A percentile compares a stretch with the other conserved stretches of the same genome.
Evolutionary conservation across 371 early-diverging fungal species (phyloP).

Genomic region (Apophysomyces sp.): DNA sequence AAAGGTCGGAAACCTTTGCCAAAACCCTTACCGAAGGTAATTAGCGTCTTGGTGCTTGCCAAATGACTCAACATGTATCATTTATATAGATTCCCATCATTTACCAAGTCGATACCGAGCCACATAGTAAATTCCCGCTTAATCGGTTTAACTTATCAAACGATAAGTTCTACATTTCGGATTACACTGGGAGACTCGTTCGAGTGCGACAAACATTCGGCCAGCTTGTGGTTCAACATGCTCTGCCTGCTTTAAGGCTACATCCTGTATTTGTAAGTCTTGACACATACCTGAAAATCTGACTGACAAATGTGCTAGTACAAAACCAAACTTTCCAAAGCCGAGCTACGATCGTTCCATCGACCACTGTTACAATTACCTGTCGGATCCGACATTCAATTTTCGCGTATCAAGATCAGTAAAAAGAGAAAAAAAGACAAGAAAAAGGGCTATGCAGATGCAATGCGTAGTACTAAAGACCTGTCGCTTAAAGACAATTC

Average conservation of each 20-base stretch:
- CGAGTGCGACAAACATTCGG: conserved; percentile 91
- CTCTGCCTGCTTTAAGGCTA: conserved; percentile 91
- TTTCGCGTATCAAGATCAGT: conserved; percentile 70
- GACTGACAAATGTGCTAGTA: conserved; percentile 51
- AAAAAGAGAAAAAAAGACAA: conserved; percentile 79
- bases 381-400: conserved; percentile 53
- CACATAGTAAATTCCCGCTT: conserved; percentile 54
- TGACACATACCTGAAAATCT: background rate
- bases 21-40: conserved; percentile 40
- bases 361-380: conserved; percentile 81
- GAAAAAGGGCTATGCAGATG: conserved; percentile 69
- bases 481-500: conserved; percentile 88
- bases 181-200: conserved; percentile 68
- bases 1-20: conserved; percentile 45
- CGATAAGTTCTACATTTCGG: conserved; percentile 91
- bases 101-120: conserved; percentile 48
- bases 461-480: conserved; percentile 86
- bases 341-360: conserved; percentile 94
- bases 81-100: conserved; percentile 29
- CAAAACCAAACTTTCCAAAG: conserved; percentile 84
- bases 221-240: conserved; percentile 89
- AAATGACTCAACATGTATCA: background rate
- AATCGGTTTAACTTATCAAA: conserved; percentile 96
- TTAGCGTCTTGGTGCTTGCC: background rate
- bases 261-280: conserved; percentile 73